phyloP scores from a whole-genome alignment of 2,329 filamentous ascomycete species.

The Diaporthe citri region DNA sequence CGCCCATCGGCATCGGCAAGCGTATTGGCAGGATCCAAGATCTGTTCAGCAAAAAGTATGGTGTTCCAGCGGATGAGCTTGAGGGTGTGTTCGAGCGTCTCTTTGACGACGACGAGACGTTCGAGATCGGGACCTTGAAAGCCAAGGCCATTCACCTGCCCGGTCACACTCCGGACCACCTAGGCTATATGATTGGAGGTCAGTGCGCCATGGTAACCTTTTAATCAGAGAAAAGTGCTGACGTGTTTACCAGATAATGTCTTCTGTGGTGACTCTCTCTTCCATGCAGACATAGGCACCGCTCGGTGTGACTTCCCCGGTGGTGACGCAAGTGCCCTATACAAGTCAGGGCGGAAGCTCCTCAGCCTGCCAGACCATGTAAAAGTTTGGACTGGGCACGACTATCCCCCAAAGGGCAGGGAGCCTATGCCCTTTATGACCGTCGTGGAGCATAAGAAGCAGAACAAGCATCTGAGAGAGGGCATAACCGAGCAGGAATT shows the following conservation, averaged over 20 bases:
- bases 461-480: conserved; percentile 63
- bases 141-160: conserved; percentile 66
- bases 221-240: not conserved
- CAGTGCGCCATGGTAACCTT: conserved; percentile 25
- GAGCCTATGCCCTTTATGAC: conserved; percentile 56
- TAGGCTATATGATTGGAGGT: conserved; percentile 69
- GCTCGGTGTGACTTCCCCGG: conserved; percentile 69
- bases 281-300: conserved; percentile 64
- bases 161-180: conserved; percentile 71
- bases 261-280: conserved; percentile 67
- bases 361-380: conserved; percentile 57
- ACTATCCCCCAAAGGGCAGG: conserved; percentile 60
- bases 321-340: conserved; percentile 60
- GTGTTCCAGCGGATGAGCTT: conserved; percentile 57
- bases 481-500: conserved; percentile 58
- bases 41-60: conserved; percentile 63
- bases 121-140: conserved; percentile 61
- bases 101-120: conserved; percentile 66
- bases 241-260: conserved; percentile 52
- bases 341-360: conserved; percentile 56
- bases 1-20: conserved; percentile 67
- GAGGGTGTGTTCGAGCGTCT: conserved; percentile 63
- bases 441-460: conserved; percentile 58
- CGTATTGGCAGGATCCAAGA: conserved; percentile 65
- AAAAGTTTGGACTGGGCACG: conserved; percentile 67